These are phyloP conservation scores for Exophiala viscosa DNA, from an alignment of 2,329 filamentous ascomycete species.

Conservation along the genomic window DNA sequence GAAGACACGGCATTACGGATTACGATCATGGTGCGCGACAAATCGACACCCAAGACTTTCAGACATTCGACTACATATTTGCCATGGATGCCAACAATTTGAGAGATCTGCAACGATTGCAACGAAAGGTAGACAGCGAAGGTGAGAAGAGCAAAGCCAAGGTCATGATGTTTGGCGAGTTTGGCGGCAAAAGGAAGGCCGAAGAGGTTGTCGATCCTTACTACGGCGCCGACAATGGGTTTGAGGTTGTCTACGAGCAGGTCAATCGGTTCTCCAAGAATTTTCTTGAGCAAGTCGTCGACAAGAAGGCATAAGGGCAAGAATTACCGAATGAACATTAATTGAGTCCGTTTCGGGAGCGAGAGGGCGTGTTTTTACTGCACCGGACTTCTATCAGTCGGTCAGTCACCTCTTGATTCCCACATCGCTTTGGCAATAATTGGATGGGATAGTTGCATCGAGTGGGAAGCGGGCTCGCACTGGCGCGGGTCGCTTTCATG, in stretches of 20 bases:
- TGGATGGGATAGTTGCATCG: no score
- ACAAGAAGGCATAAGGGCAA: conserved; percentile 28
- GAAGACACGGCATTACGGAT: conserved; percentile 67
- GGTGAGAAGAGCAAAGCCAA: conserved; percentile 41
- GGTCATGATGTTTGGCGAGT: conserved; percentile 82
- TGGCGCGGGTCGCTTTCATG: no score
- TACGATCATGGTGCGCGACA: conserved; percentile 76
- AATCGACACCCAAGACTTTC: conserved; percentile 69
- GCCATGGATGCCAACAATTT: conserved; percentile 90
- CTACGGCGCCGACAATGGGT: conserved; percentile 79
- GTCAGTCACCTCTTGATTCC: no score
- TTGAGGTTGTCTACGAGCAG: conserved; percentile 82
- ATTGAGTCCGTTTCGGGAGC: no score
- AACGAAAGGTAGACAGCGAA: conserved; percentile 37
- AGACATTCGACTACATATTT: conserved; percentile 85
- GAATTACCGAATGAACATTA: no score
- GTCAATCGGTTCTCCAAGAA: conserved; percentile 70
- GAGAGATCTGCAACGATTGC: conserved; percentile 50
- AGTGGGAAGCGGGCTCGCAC: no score
- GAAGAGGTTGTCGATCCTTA: conserved; percentile 87
- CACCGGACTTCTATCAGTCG: no score
- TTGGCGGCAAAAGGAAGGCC: conserved; percentile 55
- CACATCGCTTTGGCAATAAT: no score
- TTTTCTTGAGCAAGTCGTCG: conserved; percentile 63
- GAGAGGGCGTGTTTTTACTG: no score